Evolutionary conservation across 2,329 filamentous ascomycete genomes (phyloP), one percentile per base, ranked within the genome.

Genomic region (Botrytis medusae): DNA sequence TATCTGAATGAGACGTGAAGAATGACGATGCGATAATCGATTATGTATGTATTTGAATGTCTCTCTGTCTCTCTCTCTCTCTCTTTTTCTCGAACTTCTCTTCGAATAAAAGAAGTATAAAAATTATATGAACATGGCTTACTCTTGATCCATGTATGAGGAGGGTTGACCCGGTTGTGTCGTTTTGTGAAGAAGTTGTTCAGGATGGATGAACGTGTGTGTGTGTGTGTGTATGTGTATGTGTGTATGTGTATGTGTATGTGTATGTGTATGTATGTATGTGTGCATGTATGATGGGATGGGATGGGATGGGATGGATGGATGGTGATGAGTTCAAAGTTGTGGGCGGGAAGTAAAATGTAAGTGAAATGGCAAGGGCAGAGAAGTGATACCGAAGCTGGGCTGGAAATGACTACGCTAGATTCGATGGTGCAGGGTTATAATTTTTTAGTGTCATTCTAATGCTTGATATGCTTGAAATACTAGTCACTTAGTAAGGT

Each of bases 341-440:
- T 25, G 65, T 69, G 37, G 48, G 65, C 20, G 48, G 48, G 40
- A 62, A 37, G 54, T 14, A n/a, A 62, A 70, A 70, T 70, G 54
- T 6, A 61, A 61, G 54, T 60, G 54, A 44, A 61, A 70, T 70
- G 16, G 40, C 48, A 69, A 69, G 67, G 54, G 48, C 48, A 46
- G 32, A 42, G 40, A 68, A n/a, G 65, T 42, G 54, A 44, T 40
- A 69, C 29, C 37, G 32, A 40, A 32, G 51, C 40, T 61, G 54
- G 68, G 54, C 48, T 69, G 37, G 65, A 69, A 57, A 69, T 69
- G 65, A 69, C 51, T 57, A 69, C 65, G 65, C 65, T 69, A 69
- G 10, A 42, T 42, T 69, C 65, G 48, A 57, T 42, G 40, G 51
- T 32, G 48, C 65, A 57, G n/a, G 65, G 65, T 42, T 18, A 22